Base-by-base conservation (phyloP, 2,329 filamentous ascomycete species). In the Hymenoscyphus infarciens region DNA sequence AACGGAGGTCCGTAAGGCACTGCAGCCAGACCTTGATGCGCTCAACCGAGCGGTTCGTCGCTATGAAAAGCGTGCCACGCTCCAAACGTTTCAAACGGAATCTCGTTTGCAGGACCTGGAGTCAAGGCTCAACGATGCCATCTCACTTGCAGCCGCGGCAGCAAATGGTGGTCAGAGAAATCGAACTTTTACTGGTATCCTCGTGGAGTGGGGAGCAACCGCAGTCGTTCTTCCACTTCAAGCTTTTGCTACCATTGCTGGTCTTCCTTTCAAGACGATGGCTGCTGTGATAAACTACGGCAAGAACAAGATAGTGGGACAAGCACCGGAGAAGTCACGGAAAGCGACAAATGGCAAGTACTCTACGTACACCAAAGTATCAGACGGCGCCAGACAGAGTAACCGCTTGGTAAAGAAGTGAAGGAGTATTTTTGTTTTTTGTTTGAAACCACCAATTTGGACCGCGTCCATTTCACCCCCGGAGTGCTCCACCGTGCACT, bases 1-100 rank as follows among this genome's bases (percentile, higher is more conserved):
- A 2, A 80, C 78, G 5, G 87, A 91, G 63, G 81, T 91, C 13
- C 83, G 86, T 52, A 85, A 84, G 64, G 79, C 80, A 31, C 80
- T 94, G 11, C 89, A 92, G 68, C 88, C 91, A 0, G 92, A 97
- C 63, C 82, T 98, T 5, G 93, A 97, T 70, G 91, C 92, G 0
- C 79, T 98, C 35, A 95, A 92, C 70, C 87, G 94, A 56, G 93
- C 94, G 3, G 89, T 98, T 54, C 85, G 94, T 22, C 87, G 92
- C 39, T 97, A 97, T 71, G 94, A 98, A 78, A 97, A 96, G 77
- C 90, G 92, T 70, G 87, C 89, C 4, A 88, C 88, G 0, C 80
- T 93, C 7, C 83, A 92, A 31, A 83, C 90, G 10, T 82, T 89
- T 61, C 88, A 94, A 71, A 91, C 87, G 2, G 92, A 97, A 67